Evolutionary conservation across 2,329 filamentous ascomycete species (phyloP), one percentile per base, ranked within the genome.

Genomic region (Fusarium robinianum): DNA sequence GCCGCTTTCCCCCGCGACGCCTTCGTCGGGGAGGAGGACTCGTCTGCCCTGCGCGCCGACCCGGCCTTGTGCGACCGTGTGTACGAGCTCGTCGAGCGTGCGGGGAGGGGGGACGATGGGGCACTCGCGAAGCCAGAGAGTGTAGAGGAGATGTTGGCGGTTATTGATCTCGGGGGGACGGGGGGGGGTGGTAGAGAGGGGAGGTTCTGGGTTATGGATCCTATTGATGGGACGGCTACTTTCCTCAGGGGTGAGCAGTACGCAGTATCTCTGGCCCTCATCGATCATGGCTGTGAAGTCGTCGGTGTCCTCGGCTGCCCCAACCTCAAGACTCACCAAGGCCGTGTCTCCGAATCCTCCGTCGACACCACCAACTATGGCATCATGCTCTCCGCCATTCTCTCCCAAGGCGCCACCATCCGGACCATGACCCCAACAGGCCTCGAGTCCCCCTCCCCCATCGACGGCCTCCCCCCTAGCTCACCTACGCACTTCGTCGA

Each of bases 11-110:
- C 80, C 0, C 50, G 64, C 3, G 81, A 84, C 54, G 60, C 61
- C n/a, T 82, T 84, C 51, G 69, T 85, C 26, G 81, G 80, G 42
- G 81, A 85, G 63, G 82, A 85, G 62, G 76, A 75, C 51, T 74
- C 80, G 1, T 72, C 70, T 21, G 72, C 73, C 26, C 68, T 85
- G 34, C 72, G 80, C 30, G 46, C 61, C 29, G 73, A 83, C 47
- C 62, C 65, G 3, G 58, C 56, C 5, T 69, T 85, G 5, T 69
- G 74, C 17, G 65, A 74, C 8, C 67, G 73, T n/a, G 80, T 84
- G 5, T 83, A 78, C 74, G 69, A 77, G 12, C 67, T 84, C 31
- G 78, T 81, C 10, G 43, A 38, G n/a, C 32, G 39, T 14, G 49
- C 47, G 1, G 42, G 43, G 15, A 52, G 49, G 8, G 14, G 41